Evolutionary conservation across 2,329 filamentous ascomycete species (phyloP), one percentile per base, ranked within the genome.

Genomic region (Neonectria punicea): DNA sequence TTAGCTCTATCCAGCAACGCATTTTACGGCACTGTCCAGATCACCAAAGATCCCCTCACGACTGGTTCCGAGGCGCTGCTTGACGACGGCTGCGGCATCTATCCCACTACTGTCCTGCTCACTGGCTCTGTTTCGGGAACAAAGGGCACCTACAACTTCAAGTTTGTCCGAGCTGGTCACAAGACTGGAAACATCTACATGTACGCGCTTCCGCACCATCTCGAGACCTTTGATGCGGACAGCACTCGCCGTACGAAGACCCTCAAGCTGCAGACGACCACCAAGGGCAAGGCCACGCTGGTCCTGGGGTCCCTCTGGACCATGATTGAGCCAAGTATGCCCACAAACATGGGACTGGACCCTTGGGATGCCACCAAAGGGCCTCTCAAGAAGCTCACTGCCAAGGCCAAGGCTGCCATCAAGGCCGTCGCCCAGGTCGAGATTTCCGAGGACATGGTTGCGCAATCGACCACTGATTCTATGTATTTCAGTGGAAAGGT

Each of bases 401-500:
- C 80, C 2, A 80, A 82, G n/a, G 86, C 89, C 1, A 88, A 90
- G 70, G 76, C 83, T 2, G 81, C 83, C 2, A 91, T 97, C 61
- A 80, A 82, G 39, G 82, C 85, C 1, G 83, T 90, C 9, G 92
- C 93, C 1, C 83, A 85, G n/a, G 86, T 84, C 20, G 96, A 99
- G 77, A 82, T 97, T 1, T 86, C 87, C 1, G 90, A 96, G 78
- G 86, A 94, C 75, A 93, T 98, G 79, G 79, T 83, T n/a, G 81
- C 82, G 0, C 90, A 96, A 74, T 89, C 89, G 5, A 88, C 96
- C 68, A 82, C 93, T 39, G 87, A 95, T 76, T 97, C 93, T 41
- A 94, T 97, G 89, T 98, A 98, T 79, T 98, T 91, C 78, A 92
- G 92, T 71, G 96, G 96, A 71, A 98, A 95, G 84, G 91, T 86